Percentiles rank a stretch among this genome's conserved stretches.
These are phyloP conservation scores for Hirsutella thompsonii DNA, from an alignment of 2,329 filamentous ascomycete genomes.

Conservation along the genomic window DNA sequence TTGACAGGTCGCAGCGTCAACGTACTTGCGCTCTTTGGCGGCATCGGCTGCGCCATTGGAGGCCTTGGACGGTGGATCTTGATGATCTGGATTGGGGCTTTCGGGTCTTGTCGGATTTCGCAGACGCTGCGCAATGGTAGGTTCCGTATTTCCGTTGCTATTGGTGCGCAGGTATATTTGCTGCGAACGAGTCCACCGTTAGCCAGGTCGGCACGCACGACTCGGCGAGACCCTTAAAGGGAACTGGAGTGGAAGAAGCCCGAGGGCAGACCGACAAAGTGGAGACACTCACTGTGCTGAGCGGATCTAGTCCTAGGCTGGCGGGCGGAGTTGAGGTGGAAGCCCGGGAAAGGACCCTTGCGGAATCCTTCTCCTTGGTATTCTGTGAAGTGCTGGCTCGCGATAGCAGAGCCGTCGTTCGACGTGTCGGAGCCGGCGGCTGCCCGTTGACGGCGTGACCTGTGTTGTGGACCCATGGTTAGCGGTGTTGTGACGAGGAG, in stretches of 20 bases:
- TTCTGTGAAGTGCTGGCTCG: constrained; percentile 50
- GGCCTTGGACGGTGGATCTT: constrained; percentile 27
- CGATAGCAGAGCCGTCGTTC: constrained; percentile 13
- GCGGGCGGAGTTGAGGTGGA: constrained; percentile 11
- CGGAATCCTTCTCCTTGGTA: constrained; percentile 17
- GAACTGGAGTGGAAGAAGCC: too few relatives aligned
- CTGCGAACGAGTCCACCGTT: constrained; percentile 8
- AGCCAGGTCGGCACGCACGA: not conserved
- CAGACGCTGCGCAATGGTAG: constrained; percentile 41
- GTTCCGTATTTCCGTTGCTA: constrained; percentile 16
- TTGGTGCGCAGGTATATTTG: constrained; percentile 27
- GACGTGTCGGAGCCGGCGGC: constrained; percentile 5
- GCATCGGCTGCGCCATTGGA: constrained; percentile 26
- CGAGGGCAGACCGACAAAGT: not conserved
- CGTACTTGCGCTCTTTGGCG: constrained; percentile 52
- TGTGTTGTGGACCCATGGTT: not conserved
- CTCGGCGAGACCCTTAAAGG: not conserved
- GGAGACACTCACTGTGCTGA: constrained; percentile 20
- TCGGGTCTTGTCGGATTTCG: constrained; percentile 40
- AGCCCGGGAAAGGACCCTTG: constrained; percentile 14
- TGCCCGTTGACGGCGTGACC: constrained; percentile 2
- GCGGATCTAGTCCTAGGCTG: constrained; percentile 20
- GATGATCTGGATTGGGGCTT: constrained; percentile 30
- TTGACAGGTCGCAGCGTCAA: not conserved
- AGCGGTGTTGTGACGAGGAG: not conserved